These are phyloP conservation scores for Colletotrichum ledebouriae DNA, from an alignment of 2,329 filamentous ascomycete genomes.

Conservation along the genomic window DNA sequence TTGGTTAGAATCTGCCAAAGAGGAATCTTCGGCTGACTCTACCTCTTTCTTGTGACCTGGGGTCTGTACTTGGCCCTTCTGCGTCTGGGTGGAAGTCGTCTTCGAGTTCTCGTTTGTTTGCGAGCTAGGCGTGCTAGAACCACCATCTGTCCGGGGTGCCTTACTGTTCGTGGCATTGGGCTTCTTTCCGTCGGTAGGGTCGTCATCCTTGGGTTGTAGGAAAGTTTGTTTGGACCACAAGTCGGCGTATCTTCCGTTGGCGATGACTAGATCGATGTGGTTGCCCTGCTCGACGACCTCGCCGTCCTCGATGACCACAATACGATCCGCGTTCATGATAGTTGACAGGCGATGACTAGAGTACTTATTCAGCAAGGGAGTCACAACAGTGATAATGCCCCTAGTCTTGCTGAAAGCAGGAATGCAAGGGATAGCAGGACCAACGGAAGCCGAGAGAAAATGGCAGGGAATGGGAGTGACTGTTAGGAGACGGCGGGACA, in stretches of 20 bases:
- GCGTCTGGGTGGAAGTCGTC: conserved; percentile 46
- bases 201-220: conserved; percentile 60
- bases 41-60: conserved; percentile 63
- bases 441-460: too few species aligned
- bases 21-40: conserved; percentile 52
- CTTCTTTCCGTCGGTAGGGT: conserved; percentile 3
- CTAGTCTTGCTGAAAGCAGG: too few species aligned
- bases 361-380: too few species aligned
- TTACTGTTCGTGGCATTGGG: conserved; percentile 54
- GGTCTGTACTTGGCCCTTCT: conserved; percentile 48
- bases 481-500: too few species aligned
- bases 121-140: conserved; percentile 43
- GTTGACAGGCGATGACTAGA: conserved; percentile 76
- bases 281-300: conserved; percentile 73
- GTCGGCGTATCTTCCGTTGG: conserved; percentile 72
- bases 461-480: too few species aligned
- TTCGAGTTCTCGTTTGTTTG: conserved; percentile 47
- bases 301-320: conserved; percentile 75
- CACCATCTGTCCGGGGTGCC: conserved; percentile 52
- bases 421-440: too few species aligned
- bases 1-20: conserved; percentile 56
- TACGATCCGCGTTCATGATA: conserved; percentile 76
- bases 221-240: conserved; percentile 76
- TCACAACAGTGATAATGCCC: too few species aligned
- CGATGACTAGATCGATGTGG: conserved; percentile 69